Evolutionary conservation across 78 protist genomes (phyloP).

Genomic region (Dictyostelium citrinum): DNA sequence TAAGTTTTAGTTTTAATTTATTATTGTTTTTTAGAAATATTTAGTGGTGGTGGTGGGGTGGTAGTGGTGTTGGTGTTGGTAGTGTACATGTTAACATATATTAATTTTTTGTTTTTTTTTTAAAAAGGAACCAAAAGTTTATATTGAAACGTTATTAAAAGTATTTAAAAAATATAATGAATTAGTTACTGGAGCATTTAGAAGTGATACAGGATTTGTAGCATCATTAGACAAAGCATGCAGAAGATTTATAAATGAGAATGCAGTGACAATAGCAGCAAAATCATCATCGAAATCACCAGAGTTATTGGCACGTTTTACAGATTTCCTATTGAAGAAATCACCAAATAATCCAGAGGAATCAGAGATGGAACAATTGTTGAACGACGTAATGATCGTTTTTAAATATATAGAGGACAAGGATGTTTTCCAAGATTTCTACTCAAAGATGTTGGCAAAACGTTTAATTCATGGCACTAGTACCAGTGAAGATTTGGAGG

Average conservation of each 20-base stretch:
- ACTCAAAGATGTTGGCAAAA: conserved; percentile 88
- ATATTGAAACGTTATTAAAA: conserved; percentile 80
- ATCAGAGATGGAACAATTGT: conserved; percentile 70
- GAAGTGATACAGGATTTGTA: conserved; percentile 81
- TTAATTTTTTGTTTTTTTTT: background rate
- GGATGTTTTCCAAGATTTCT: conserved; percentile 93
- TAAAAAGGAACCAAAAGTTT: conserved; percentile 73
- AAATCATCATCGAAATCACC: conserved; percentile 82
- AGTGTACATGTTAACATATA: too few species aligned
- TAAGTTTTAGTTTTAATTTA: background rate
- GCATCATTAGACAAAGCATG: conserved; percentile 84
- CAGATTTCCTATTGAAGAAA: conserved; percentile 84
- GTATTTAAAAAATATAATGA: conserved; percentile 83
- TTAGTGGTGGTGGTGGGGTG: too few species aligned
- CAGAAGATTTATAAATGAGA: conserved; percentile 84
- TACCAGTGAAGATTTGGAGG: conserved; percentile 87
- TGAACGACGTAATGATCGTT: conserved; percentile 84
- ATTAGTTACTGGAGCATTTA: conserved; percentile 78
- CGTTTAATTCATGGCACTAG: conserved; percentile 84
- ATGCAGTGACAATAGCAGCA: conserved; percentile 82
- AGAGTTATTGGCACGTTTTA: conserved; percentile 82
- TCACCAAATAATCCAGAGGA: conserved; percentile 76
- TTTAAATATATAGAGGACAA: conserved; percentile 92
- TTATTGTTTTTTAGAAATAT: too few species aligned
- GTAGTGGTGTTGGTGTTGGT: too few species aligned